Percentiles rank a stretch among this genome's conserved stretches.
Evolutionary conservation across 1,284 basidiomycete genomes (phyloP).

Genomic region (Cryptococcus sp.): DNA sequence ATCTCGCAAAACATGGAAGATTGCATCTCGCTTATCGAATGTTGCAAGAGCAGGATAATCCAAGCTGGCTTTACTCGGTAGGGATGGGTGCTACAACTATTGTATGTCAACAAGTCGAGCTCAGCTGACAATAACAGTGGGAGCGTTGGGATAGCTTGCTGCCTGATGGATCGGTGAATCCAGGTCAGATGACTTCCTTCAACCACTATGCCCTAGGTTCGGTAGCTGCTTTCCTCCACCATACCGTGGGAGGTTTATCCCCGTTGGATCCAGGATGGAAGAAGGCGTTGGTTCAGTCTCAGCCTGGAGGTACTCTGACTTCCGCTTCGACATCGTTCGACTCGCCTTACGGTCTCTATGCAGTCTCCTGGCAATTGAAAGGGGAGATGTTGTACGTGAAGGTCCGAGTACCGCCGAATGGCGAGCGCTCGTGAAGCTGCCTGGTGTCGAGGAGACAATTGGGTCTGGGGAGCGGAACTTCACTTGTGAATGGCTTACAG

Average conservation of each 20-base stretch:
- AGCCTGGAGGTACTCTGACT: slow-evolving; percentile 39
- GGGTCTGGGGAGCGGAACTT: slow-evolving; percentile 21
- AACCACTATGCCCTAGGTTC: slow-evolving; percentile 46
- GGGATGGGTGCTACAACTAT: slow-evolving; percentile 44
- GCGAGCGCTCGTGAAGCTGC: slow-evolving; percentile 18
- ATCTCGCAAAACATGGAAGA: slow-evolving; percentile 21
- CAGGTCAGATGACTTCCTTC: slow-evolving; percentile 45
- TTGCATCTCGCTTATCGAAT: slow-evolving; percentile 39
- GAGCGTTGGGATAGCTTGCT: slow-evolving; percentile 41
- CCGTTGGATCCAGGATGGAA: slow-evolving; percentile 30
- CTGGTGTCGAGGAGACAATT: slow-evolving; percentile 17
- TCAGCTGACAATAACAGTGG: slow-evolving; percentile 16
- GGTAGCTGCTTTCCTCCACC: slow-evolving; percentile 38
- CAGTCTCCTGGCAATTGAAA: slow-evolving; percentile 21
- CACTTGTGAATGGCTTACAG: slow-evolving; percentile 13
- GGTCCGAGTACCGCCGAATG: slow-evolving; percentile 29
- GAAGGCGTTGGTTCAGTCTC: slow-evolving; percentile 24
- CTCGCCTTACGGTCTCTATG: slow-evolving; percentile 23
- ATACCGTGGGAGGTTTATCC: slow-evolving; percentile 30
- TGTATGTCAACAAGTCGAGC: slow-evolving; percentile 8
- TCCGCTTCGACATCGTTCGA: slow-evolving; percentile 13
- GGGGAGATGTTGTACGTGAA: slow-evolving; percentile 16
- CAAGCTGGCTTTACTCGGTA: slow-evolving; percentile 38
- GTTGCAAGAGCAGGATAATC: slow-evolving; percentile 39
- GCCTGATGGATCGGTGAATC: slow-evolving; percentile 37